Evolutionary conservation across 2,329 filamentous ascomycete species (phyloP).

Genomic region (Boeremia lycopersici): DNA sequence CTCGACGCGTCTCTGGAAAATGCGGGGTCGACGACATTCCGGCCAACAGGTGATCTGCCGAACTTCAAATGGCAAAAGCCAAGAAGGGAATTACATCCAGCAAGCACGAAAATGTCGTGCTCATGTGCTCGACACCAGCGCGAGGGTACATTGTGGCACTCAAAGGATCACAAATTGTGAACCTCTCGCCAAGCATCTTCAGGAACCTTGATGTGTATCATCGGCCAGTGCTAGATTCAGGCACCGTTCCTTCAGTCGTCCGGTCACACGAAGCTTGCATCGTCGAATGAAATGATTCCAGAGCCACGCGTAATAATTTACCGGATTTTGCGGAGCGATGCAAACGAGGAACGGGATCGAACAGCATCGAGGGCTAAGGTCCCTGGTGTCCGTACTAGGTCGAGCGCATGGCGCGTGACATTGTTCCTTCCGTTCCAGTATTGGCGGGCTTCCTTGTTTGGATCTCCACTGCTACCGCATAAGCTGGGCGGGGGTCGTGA

Average conservation of each 20-base stretch:
- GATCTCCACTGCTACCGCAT: conserved; percentile 26
- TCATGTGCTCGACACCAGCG: conserved; percentile 27
- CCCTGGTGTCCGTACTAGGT: conserved; percentile 32
- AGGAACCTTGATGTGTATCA: conserved; percentile 18
- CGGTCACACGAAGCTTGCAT: conserved; percentile 14
- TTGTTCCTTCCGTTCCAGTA: conserved; percentile 17
- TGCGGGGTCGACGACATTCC: conserved; percentile 44
- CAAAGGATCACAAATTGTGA: conserved; percentile 14
- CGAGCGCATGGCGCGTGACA: conserved; percentile 40
- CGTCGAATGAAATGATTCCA: conserved; percentile 24
- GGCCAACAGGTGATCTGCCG: conserved; percentile 23
- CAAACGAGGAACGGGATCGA: conserved; percentile 6
- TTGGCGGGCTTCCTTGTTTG: conserved; percentile 22
- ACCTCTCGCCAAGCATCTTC: conserved; percentile 12
- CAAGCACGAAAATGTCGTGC: conserved; percentile 32
- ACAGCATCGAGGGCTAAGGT: conserved; percentile 23
- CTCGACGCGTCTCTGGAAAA: conserved; percentile 37
- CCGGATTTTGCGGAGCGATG: conserved; percentile 16
- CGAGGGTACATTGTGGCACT: conserved; percentile 24
- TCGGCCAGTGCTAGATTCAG: conserved; percentile 34
- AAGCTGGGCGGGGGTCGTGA: conserved; percentile 30
- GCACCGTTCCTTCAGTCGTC: conserved; percentile 27
- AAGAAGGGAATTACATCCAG: conserved; percentile 20
- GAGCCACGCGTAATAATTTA: conserved; percentile 27
- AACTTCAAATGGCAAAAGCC: conserved; percentile 22